A percentile compares a stretch with the other conserved stretches of the same genome.
These are phyloP conservation scores for Russula dissimulans DNA, from an alignment of 768 basidiomycete species.

Conservation along the genomic window DNA sequence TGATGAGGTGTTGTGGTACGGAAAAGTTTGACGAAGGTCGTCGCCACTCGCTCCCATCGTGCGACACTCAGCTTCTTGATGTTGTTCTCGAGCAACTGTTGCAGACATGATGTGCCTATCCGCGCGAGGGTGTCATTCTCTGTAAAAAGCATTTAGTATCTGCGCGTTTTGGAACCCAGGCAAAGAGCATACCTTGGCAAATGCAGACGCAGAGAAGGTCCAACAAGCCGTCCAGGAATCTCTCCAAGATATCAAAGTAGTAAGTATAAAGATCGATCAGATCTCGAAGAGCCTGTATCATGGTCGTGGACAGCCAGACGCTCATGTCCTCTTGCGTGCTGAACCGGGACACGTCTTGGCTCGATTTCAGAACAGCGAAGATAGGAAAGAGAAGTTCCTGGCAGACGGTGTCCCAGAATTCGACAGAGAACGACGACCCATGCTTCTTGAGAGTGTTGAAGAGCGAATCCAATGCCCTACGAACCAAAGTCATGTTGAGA, in stretches of 20 bases:
- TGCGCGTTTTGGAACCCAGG: background rate
- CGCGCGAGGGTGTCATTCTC: constrained; percentile 97
- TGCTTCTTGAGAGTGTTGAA: constrained; percentile 90
- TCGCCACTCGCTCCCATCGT: constrained; percentile 87
- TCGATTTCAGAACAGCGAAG: constrained; percentile 90
- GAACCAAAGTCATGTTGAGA: constrained; percentile 5
- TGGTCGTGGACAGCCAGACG: constrained; percentile 97
- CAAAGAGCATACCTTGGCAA: constrained; percentile 72
- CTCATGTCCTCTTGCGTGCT: constrained; percentile 98
- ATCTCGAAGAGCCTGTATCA: constrained; percentile 95
- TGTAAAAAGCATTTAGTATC: constrained; percentile 27
- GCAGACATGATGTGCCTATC: constrained; percentile 95
- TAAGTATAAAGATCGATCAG: constrained; percentile 93
- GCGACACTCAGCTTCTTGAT: constrained; percentile 73
- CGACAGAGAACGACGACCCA: constrained; percentile 73
- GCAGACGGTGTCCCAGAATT: constrained; percentile 98
- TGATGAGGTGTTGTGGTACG: constrained; percentile 96
- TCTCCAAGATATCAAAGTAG: constrained; percentile 86
- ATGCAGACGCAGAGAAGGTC: constrained; percentile 94
- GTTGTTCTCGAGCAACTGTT: constrained; percentile 91
- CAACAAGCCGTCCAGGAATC: constrained; percentile 86
- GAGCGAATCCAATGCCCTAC: constrained; percentile 90
- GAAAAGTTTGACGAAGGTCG: constrained; percentile 94
- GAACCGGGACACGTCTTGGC: constrained; percentile 86
- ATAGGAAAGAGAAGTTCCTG: constrained; percentile 96